These are phyloP conservation scores for Claviceps africana DNA, from an alignment of 2,329 filamentous ascomycete species.

Conservation along the genomic window DNA sequence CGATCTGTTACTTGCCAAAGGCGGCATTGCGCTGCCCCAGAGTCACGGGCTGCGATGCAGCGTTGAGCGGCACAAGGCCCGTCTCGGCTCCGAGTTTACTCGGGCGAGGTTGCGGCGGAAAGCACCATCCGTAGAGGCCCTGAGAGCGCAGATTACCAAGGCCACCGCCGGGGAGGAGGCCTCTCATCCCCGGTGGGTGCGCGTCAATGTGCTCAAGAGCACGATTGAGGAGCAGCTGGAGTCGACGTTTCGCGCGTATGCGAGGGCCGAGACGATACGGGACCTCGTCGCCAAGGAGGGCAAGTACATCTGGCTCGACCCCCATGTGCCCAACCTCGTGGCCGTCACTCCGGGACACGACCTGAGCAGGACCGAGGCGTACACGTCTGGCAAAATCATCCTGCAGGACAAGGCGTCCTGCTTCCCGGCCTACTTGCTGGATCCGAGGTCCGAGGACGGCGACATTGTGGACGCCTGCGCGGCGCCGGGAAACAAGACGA, in stretches of 20 bases:
- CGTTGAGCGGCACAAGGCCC: slow-evolving; percentile 67
- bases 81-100: slow-evolving; percentile 70
- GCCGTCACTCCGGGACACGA: slow-evolving; percentile 62
- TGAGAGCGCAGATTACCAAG: slow-evolving; percentile 44
- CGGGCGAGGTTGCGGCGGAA: slow-evolving; percentile 61
- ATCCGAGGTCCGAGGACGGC: slow-evolving; percentile 52
- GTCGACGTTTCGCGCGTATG: slow-evolving; percentile 56
- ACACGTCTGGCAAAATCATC: slow-evolving; percentile 65
- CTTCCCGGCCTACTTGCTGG: slow-evolving; percentile 80
- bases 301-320: slow-evolving; percentile 56
- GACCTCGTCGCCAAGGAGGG: slow-evolving; percentile 35
- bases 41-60: slow-evolving; percentile 64
- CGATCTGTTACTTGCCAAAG: slow-evolving; percentile 70
- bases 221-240: slow-evolving; percentile 58
- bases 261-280: slow-evolving; percentile 38
- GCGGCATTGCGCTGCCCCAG: slow-evolving; percentile 67
- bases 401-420: slow-evolving; percentile 95
- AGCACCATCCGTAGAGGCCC: slow-evolving; percentile 50
- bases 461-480: slow-evolving; percentile 87
- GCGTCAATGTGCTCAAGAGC: slow-evolving; percentile 67
- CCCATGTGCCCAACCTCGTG: slow-evolving; percentile 69
- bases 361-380: slow-evolving; percentile 59
- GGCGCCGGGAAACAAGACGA: slow-evolving; percentile 95
- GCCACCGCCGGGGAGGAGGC: slow-evolving; percentile 34
- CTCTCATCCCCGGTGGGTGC: slow-evolving; percentile 76